Base-by-base conservation (phyloP, 2,329 filamentous ascomycete genomes). In the Diaporthe citrichinensis region DNA sequence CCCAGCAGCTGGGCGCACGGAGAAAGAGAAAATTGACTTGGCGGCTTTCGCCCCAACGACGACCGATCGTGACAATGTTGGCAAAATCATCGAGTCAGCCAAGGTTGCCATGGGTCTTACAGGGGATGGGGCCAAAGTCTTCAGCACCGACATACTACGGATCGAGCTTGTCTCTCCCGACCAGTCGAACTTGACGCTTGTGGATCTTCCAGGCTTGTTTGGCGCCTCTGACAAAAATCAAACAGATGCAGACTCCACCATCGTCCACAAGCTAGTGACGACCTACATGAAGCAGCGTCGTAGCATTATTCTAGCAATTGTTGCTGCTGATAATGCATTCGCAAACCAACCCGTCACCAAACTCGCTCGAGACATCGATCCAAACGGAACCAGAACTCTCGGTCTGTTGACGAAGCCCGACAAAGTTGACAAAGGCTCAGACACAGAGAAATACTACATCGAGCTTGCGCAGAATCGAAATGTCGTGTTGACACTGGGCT, bases 321-420 rank as follows among this genome's bases (percentile, higher is more conserved):
- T 92, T 0, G 89, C 87, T 0, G 90, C 90, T 1, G 89, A 88
- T 71, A 87, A 87, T 51, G 89, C 93, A 72, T 87, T 88, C 77
- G 89, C 89, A 8, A 89, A 91, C 44, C 92, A 94, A 78, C 83
- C 86, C 14, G 87, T 94, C 6, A 82, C 90, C 0, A 85, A 88
- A 17, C 79, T 87, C 57, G 85, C 90, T 17, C 86, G 89, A 9
- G 77, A 81, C 67, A 77, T 80, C 14, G 82, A 84, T 36, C 78
- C 79, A 0, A 34, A 74, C 0, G 81, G 85, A 1, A 36, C 55
- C 1, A 87, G 89, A 3, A 91, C 90, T 0, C 79, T 92, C 0
- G 89, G 90, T 3, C 85, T 92, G 74, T 88, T 92, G 76, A 92
- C 90, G 0, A 92, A 91, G 79, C 89, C 89, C 0, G 90, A 92